phyloP scores from a whole-genome alignment of 768 basidiomycete genomes.

The Leucogyrophana mollusca region DNA sequence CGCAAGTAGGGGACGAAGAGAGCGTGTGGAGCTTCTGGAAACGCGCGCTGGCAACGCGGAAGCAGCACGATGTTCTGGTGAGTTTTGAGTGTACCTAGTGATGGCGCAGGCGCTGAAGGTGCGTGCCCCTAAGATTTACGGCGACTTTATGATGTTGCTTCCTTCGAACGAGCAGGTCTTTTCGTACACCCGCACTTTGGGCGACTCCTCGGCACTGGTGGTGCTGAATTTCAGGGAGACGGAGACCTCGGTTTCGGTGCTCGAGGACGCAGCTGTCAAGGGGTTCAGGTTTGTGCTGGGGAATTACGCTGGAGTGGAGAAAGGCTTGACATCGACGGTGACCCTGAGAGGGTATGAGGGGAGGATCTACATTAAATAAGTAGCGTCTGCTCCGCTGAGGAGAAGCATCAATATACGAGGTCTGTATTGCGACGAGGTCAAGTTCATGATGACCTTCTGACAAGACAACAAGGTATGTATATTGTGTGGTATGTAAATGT shows the following conservation, averaged over 20 bases:
- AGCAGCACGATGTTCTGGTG: constrained; percentile 54
- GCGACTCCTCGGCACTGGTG: constrained; percentile 32
- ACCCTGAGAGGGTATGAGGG: constrained; percentile 28
- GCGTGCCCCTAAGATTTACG: constrained; percentile 54
- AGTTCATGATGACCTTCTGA: too few species aligned
- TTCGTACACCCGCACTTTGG: constrained; percentile 48
- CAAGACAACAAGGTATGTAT: too few species aligned
- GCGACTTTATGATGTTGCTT: constrained; percentile 53
- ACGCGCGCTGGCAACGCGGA: constrained; percentile 49
- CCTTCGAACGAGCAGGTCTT: constrained; percentile 49
- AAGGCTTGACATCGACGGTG: constrained; percentile 6
- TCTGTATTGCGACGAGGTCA: too few species aligned
- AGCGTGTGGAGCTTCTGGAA: constrained; percentile 67
- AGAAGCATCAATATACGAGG: too few species aligned
- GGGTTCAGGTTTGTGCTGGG: constrained; percentile 18
- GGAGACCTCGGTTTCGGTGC: constrained; percentile 15
- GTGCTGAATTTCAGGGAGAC: constrained; percentile 47
- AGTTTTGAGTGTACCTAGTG: constrained; percentile 12
- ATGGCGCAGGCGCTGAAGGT: too few species aligned
- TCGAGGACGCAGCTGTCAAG: neutral
- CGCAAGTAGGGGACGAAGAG: constrained; percentile 43
- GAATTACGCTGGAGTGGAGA: constrained; percentile 18
- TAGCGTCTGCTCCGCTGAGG: neutral
- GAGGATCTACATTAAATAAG: constrained; percentile 18
- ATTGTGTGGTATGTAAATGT: too few species aligned